Conservation (phyloP, 306 rosid genomes). For the Quercus gilva region DNA sequence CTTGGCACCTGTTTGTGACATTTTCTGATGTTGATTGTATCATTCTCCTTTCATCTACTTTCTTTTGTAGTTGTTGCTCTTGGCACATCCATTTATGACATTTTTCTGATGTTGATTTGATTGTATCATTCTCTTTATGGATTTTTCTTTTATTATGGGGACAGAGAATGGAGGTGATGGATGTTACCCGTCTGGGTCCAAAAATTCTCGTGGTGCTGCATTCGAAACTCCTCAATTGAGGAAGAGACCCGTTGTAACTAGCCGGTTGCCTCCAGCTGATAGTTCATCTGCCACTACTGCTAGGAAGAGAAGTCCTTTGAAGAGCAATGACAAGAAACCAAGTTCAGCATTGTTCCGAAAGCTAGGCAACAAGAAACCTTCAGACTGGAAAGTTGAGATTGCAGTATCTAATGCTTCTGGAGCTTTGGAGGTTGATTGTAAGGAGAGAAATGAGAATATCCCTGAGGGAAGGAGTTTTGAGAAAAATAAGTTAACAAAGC, state of each 20-base stretch:
- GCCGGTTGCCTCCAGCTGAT: conserved; percentile 54
- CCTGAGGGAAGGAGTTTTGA: conserved; percentile 43
- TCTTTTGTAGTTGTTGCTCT: neutral
- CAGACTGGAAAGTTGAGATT: conserved; percentile 57
- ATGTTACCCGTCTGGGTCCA: conserved; percentile 45
- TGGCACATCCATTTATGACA: conserved; percentile 5
- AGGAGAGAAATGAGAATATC: conserved; percentile 47
- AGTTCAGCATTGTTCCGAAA: conserved; percentile 40
- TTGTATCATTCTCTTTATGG: neutral
- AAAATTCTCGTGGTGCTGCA: conserved; percentile 43
- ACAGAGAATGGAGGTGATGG: conserved; percentile 69
- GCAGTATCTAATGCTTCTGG: conserved; percentile 30
- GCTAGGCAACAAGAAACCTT: conserved; percentile 38
- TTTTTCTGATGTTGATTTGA: conserved; percentile 21
- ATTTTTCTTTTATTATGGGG: conserved; percentile 17
- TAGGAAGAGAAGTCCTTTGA: conserved; percentile 43
- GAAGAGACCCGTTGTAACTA: conserved; percentile 37
- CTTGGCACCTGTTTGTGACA: too few species aligned
- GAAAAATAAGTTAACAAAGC: conserved; percentile 43
- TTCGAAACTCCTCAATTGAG: conserved; percentile 44
- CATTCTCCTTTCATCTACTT: neutral
- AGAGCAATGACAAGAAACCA: conserved; percentile 40
- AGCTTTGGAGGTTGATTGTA: conserved; percentile 32
- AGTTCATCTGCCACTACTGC: conserved; percentile 57
- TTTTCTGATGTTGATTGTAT: too few species aligned